Percentiles rank a stretch among this genome's conserved stretches.
Conservation (phyloP, 352 stramenopile genomes). For the Globisporangium orthogonon region DNA sequence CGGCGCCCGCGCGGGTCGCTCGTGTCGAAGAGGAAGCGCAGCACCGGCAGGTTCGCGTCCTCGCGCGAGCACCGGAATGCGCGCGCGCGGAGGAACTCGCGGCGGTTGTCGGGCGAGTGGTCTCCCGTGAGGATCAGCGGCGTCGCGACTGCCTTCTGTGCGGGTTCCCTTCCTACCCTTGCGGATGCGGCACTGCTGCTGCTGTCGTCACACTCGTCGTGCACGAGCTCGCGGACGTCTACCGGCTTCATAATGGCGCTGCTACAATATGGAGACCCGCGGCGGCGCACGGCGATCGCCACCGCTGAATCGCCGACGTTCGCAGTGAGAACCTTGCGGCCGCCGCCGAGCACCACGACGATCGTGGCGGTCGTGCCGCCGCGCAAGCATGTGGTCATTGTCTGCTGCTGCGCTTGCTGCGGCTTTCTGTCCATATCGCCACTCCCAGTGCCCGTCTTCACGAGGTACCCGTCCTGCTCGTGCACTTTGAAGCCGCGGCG, state of each 20-base stretch:
- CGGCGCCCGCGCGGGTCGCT: constrained; percentile 25
- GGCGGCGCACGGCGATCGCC: constrained; percentile 24
- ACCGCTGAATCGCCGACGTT: constrained; percentile 82
- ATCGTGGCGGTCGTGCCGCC: constrained; percentile 85
- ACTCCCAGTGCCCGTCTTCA: constrained; percentile 21
- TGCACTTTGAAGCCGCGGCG: constrained; percentile 44
- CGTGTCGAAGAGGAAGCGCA: constrained; percentile 86
- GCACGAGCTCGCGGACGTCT: constrained; percentile 17
- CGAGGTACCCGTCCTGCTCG: constrained; percentile 58
- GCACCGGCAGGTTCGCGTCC: constrained; percentile 32
- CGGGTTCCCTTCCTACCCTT: neutral
- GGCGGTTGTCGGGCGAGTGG: constrained; percentile 69
- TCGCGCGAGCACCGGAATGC: constrained; percentile 21
- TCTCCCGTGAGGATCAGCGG: constrained; percentile 76
- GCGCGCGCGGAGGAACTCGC: constrained; percentile 68
- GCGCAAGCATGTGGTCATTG: constrained; percentile 62
- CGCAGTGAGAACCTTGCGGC: constrained; percentile 59
- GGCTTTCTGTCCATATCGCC: neutral
- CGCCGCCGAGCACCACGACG: constrained; percentile 65
- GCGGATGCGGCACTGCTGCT: neutral
- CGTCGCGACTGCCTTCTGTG: neutral
- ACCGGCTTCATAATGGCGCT: constrained; percentile 12
- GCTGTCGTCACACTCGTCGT: neutral
- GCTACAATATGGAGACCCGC: neutral
- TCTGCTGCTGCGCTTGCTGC: constrained; percentile 6